Percentiles rank a stretch among this genome's conserved stretches.
phyloP scores from a whole-genome alignment of 2,329 filamentous ascomycete species.

The Fusarium scirpi region DNA sequence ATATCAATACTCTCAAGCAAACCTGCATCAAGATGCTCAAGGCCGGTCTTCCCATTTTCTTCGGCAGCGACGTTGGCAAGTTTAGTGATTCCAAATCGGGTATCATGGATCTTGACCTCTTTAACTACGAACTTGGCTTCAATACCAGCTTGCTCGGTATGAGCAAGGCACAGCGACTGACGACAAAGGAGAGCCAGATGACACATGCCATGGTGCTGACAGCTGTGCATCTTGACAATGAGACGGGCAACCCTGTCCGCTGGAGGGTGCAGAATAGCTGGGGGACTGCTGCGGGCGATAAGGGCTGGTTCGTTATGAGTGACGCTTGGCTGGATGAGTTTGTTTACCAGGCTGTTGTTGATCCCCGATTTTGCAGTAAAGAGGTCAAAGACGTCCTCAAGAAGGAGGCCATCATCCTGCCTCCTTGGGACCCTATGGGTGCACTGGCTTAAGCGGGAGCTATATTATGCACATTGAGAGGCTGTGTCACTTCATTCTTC shows the following conservation, averaged over 20 bases:
- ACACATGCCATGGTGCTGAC: conserved; percentile 95
- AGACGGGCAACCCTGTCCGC: conserved; percentile 71
- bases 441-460: conserved; percentile 66
- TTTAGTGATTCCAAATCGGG: conserved; percentile 76
- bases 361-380: conserved; percentile 73
- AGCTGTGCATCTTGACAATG: conserved; percentile 79
- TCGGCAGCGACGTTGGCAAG: conserved; percentile 89
- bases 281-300: conserved; percentile 75
- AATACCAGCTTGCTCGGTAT: conserved; percentile 79
- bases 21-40: conserved; percentile 82
- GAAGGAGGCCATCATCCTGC: conserved; percentile 76
- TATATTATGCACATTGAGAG: neutral
- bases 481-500: neutral
- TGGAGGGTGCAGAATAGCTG: conserved; percentile 93
- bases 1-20: conserved; percentile 77
- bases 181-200: conserved; percentile 83
- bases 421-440: conserved; percentile 86
- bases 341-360: conserved; percentile 87
- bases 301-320: conserved; percentile 92
- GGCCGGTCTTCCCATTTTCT: conserved; percentile 85
- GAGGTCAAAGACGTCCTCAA: conserved; percentile 77
- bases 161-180: conserved; percentile 80
- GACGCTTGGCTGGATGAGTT: conserved; percentile 85
- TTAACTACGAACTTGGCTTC: conserved; percentile 87
- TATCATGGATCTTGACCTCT: conserved; percentile 83